These are phyloP conservation scores for Petunia secreta DNA, from an alignment of 257 asterid genomes.

Conservation along the genomic window DNA sequence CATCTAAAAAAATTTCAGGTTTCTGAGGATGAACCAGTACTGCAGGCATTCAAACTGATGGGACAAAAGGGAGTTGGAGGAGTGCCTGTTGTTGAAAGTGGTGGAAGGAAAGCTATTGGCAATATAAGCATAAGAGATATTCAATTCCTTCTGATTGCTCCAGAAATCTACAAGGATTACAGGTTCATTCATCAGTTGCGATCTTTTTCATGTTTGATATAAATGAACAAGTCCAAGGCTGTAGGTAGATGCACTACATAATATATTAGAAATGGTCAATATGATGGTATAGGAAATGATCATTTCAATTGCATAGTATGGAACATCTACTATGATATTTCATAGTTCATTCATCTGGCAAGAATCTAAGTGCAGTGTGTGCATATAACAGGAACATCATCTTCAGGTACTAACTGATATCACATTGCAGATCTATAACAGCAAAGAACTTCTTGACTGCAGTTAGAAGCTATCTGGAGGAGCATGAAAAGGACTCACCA, in stretches of 20 bases:
- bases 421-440: conserved; percentile 73
- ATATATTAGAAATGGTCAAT: no score
- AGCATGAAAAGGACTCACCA: conserved; percentile 50
- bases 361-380: background rate
- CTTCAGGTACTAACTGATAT: background rate
- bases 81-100: conserved; percentile 77
- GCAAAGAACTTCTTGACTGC: conserved; percentile 80
- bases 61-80: conserved; percentile 92
- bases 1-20: conserved; percentile 47
- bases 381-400: background rate
- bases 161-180: conserved; percentile 85
- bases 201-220: background rate
- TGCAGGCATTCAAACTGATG: conserved; percentile 94
- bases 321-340: no score
- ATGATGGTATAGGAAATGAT: no score
- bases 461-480: conserved; percentile 57
- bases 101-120: conserved; percentile 79
- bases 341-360: no score
- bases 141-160: conserved; percentile 92
- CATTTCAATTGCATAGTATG: no score
- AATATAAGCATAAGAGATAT: conserved; percentile 95
- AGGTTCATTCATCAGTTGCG: conserved; percentile 47
- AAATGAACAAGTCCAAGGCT: background rate
- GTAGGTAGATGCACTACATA: no score
- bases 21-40: conserved; percentile 84